A percentile compares a stretch with the other conserved stretches of the same genome.
These are phyloP conservation scores for Panaeolus cyanescens DNA, from an alignment of 768 basidiomycete genomes.

Conservation along the genomic window DNA sequence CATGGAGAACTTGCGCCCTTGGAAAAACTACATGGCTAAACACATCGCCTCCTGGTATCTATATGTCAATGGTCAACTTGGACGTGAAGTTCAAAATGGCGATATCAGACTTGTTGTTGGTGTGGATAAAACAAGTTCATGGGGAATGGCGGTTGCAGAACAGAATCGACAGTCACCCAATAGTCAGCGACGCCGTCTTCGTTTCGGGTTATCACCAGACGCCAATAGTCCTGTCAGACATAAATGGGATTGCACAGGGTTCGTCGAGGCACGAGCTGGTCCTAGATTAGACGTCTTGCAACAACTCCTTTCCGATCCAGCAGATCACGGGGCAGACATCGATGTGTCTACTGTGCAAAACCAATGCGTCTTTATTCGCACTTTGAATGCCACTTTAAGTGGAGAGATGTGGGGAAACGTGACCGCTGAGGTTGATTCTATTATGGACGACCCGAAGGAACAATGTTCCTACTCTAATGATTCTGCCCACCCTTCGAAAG, in stretches of 20 bases:
- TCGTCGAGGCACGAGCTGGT: neutral
- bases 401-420: neutral
- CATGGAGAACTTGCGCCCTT: neutral
- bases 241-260: neutral
- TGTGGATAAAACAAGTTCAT: constrained; percentile 1
- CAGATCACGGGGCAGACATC: neutral
- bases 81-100: neutral
- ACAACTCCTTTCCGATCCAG: neutral
- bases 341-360: neutral
- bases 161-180: neutral
- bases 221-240: neutral
- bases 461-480: too few species aligned
- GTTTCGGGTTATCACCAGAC: neutral
- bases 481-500: too few species aligned
- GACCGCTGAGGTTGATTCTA: neutral
- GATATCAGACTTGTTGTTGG: constrained; percentile 5
- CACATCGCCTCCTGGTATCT: constrained; percentile 3
- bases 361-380: neutral
- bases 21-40: constrained; percentile 1
- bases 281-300: neutral
- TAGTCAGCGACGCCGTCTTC: neutral
- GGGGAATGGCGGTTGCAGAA: constrained; percentile 1
- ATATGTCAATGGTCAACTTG: neutral
- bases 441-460: too few species aligned
- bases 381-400: neutral